Evolutionary conservation across 169 alveolate genomes (phyloP).

Genomic region (Theileria parva): DNA sequence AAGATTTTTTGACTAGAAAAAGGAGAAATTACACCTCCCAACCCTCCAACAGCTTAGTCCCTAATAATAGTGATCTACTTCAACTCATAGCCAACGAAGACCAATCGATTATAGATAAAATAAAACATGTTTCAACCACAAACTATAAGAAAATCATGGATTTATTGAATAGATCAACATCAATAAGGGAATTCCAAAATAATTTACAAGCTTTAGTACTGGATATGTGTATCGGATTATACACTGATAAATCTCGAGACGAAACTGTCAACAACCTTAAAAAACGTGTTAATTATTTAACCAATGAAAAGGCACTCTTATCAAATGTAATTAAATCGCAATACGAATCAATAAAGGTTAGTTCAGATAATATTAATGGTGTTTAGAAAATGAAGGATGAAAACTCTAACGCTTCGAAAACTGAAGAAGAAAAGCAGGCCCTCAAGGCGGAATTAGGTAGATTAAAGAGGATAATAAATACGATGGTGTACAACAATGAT

Average conservation of each 20-base stretch:
- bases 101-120: neutral
- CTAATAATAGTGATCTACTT: neutral
- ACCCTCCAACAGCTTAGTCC: neutral
- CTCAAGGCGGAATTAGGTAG: slow-evolving; percentile 34
- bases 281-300: slow-evolving; percentile 31
- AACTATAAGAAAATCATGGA: slow-evolving; percentile 33
- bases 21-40: slow-evolving; percentile 5
- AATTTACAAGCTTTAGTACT: slow-evolving; percentile 19
- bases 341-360: slow-evolving; percentile 47
- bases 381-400: slow-evolving; percentile 22
- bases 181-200: slow-evolving; percentile 33
- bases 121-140: neutral
- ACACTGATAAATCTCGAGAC: neutral
- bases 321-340: slow-evolving; percentile 51
- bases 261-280: slow-evolving; percentile 10
- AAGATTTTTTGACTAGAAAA: neutral
- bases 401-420: slow-evolving; percentile 17
- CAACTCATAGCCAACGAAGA: slow-evolving; percentile 6
- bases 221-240: slow-evolving; percentile 19
- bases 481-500: slow-evolving; percentile 3
- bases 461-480: neutral
- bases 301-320: slow-evolving; percentile 42
- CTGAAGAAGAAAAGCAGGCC: slow-evolving; percentile 16
- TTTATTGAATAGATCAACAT: slow-evolving; percentile 23
- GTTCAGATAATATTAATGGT: neutral